Conservation (phyloP, 345 rosid genomes). For the Limnanthes douglasii region DNA sequence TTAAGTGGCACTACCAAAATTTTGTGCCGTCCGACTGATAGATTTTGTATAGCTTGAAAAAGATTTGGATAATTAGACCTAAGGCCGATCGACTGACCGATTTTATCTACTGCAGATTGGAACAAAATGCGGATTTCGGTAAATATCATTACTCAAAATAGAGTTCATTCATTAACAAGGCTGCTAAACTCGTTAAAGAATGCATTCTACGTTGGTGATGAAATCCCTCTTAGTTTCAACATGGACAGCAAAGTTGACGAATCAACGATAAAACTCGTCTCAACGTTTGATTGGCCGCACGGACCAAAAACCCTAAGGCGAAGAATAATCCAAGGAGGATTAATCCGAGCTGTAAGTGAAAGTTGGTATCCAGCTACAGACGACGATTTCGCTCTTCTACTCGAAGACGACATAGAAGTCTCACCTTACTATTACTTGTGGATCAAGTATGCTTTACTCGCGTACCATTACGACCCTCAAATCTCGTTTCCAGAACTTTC, state of each 20-base stretch:
- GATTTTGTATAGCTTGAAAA: slow-evolving; percentile 2
- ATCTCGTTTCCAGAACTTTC: slow-evolving; percentile 72
- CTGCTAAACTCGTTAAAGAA: slow-evolving; percentile 61
- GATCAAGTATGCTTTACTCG: slow-evolving; percentile 81
- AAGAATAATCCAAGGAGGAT: slow-evolving; percentile 96
- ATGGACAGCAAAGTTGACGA: slow-evolving; percentile 94
- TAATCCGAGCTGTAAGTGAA: slow-evolving; percentile 96
- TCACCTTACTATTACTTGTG: slow-evolving; percentile 91
- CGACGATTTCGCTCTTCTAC: slow-evolving; percentile 76
- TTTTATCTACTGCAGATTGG: slow-evolving; percentile 55
- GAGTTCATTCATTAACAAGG: slow-evolving; percentile 50
- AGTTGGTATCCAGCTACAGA: slow-evolving; percentile 96
- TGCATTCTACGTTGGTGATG: slow-evolving; percentile 78
- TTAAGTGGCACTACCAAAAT: not conserved
- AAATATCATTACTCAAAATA: slow-evolving; percentile 85
- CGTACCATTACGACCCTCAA: slow-evolving; percentile 95
- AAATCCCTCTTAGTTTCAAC: slow-evolving; percentile 80
- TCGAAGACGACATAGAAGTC: slow-evolving; percentile 95
- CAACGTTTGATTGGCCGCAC: slow-evolving; percentile 79
- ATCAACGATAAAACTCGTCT: slow-evolving; percentile 58
- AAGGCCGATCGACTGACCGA: not conserved
- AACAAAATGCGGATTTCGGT: slow-evolving; percentile 77
- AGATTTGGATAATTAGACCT: too few species aligned
- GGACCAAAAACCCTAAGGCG: slow-evolving; percentile 79
- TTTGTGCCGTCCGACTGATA: not conserved